Evolutionary conservation across 352 stramenopile genomes (phyloP).

Genomic region (Peronosclerospora sorghi): DNA sequence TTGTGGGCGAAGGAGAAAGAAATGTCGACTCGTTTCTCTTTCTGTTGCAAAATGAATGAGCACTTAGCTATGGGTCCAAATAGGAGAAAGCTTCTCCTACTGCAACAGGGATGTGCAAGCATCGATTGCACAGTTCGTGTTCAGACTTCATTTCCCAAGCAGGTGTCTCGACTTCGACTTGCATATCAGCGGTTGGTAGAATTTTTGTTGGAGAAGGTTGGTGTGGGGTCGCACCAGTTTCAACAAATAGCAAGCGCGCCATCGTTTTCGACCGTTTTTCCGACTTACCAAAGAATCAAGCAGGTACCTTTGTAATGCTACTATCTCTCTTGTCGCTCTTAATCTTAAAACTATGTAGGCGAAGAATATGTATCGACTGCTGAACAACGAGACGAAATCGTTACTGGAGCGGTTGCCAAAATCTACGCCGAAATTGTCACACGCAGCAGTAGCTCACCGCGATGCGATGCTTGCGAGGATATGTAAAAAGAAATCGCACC

Average conservation of each 20-base stretch:
- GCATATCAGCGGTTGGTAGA: slow-evolving; percentile 22
- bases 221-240: slow-evolving; percentile 16
- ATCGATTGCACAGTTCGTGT: slow-evolving; percentile 9
- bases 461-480: slow-evolving; percentile 35
- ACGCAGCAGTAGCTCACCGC: slow-evolving; percentile 24
- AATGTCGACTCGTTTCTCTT: slow-evolving; percentile 29
- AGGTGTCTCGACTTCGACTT: slow-evolving; percentile 21
- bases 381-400: slow-evolving; percentile 26
- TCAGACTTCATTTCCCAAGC: slow-evolving; percentile 24
- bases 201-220: slow-evolving; percentile 27
- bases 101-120: slow-evolving; percentile 3
- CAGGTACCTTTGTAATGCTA: slow-evolving; percentile 18
- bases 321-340: too few relatives aligned
- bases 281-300: slow-evolving; percentile 36
- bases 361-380: slow-evolving; percentile 25
- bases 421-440: slow-evolving; percentile 8
- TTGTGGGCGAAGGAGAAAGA: slow-evolving; percentile 17
- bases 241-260: slow-evolving; percentile 17
- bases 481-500: slow-evolving; percentile 12
- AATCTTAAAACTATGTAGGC: slow-evolving; percentile 27
- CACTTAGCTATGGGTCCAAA: slow-evolving; percentile 21
- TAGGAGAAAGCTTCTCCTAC: slow-evolving; percentile 6
- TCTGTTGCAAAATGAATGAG: slow-evolving; percentile 47
- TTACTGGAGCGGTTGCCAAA: slow-evolving; percentile 20
- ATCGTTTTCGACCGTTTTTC: slow-evolving; percentile 32